A percentile compares a stretch with the other conserved stretches of the same genome.
Evolutionary conservation across 768 basidiomycete genomes (phyloP).

Genomic region (Tricholoma bakamatsutake): DNA sequence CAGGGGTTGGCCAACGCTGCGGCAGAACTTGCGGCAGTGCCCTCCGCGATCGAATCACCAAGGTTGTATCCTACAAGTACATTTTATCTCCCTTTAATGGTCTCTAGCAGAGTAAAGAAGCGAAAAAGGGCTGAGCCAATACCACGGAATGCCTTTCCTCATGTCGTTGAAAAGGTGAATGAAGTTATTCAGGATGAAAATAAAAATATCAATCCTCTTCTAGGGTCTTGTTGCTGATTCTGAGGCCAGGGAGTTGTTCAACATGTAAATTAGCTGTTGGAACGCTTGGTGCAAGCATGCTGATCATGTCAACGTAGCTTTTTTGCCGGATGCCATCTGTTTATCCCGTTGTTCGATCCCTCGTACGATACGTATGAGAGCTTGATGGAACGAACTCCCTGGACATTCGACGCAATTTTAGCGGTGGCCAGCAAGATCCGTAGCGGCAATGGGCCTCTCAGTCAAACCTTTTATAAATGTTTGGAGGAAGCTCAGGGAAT

Average conservation of each 20-base stretch:
- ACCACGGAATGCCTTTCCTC: slow-evolving; percentile 80
- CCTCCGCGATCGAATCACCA: slow-evolving; percentile 56
- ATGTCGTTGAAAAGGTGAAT: slow-evolving; percentile 79
- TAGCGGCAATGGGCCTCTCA: slow-evolving; percentile 82
- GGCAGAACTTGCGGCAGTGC: slow-evolving; percentile 83
- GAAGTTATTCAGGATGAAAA: slow-evolving; percentile 3
- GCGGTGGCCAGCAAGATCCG: slow-evolving; percentile 91
- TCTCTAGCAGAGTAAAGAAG: slow-evolving; percentile 61
- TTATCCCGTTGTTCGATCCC: slow-evolving; percentile 93
- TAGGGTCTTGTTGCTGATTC: slow-evolving; percentile 81
- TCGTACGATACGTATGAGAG: slow-evolving; percentile 90
- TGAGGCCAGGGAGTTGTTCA: slow-evolving; percentile 87
- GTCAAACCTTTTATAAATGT: slow-evolving; percentile 83
- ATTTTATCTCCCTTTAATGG: slow-evolving; percentile 1
- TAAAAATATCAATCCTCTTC: slow-evolving; percentile 5
- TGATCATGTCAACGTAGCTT: slow-evolving; percentile 56
- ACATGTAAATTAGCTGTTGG: slow-evolving; percentile 58
- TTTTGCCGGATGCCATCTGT: slow-evolving; percentile 94
- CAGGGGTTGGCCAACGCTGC: slow-evolving; percentile 94
- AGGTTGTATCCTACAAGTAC: slow-evolving; percentile 35
- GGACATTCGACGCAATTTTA: slow-evolving; percentile 92
- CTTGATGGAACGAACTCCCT: slow-evolving; percentile 87
- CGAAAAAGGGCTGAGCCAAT: slow-evolving; percentile 80
- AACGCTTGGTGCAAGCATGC: slow-evolving; percentile 22
- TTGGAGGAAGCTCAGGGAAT: slow-evolving; percentile 95